phyloP scores from a whole-genome alignment of 805 yeast species.

The Starmerella tilneyi region DNA sequence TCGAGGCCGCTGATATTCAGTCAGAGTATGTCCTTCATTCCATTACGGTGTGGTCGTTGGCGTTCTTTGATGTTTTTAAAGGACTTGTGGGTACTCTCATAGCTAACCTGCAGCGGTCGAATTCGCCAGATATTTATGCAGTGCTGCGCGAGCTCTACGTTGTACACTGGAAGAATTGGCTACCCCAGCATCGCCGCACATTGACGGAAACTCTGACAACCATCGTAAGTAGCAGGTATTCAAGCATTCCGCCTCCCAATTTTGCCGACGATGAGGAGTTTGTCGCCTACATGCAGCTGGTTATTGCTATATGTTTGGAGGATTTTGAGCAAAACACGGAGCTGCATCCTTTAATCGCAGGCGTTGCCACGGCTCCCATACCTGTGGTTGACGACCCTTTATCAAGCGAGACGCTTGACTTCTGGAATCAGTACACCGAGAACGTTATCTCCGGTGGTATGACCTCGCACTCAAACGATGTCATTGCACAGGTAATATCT shows the following conservation, averaged over 20 bases:
- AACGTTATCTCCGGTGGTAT: conserved; percentile 28
- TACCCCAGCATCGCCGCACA: neutral
- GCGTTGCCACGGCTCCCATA: conserved; percentile 14
- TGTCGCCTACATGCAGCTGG: conserved; percentile 19
- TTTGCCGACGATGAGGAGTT: conserved; percentile 15
- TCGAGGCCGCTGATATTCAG: neutral
- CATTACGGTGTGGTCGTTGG: conserved; percentile 18
- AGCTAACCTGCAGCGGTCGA: neutral
- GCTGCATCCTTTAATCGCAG: conserved; percentile 17
- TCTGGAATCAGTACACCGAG: conserved; percentile 31
- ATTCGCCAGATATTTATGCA: neutral
- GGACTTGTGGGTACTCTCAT: conserved; percentile 11
- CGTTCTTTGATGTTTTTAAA: conserved; percentile 17
- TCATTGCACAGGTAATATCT: conserved; percentile 35
- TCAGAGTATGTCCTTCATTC: conserved; percentile 10
- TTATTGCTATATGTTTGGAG: conserved; percentile 17
- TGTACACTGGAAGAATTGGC: conserved; percentile 16
- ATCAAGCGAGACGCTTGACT: conserved; percentile 28
- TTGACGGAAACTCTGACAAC: neutral
- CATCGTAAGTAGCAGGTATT: neutral
- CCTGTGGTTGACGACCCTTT: conserved; percentile 28
- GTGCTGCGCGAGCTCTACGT: conserved; percentile 5
- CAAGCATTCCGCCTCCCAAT: conserved; percentile 3
- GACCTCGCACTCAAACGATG: conserved; percentile 31
- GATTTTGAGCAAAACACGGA: conserved; percentile 13